Evolutionary conservation across 441 rosid genomes (phyloP), one percentile per base, ranked within the genome.

Genomic region (Rhodomyrtus psidioides): DNA sequence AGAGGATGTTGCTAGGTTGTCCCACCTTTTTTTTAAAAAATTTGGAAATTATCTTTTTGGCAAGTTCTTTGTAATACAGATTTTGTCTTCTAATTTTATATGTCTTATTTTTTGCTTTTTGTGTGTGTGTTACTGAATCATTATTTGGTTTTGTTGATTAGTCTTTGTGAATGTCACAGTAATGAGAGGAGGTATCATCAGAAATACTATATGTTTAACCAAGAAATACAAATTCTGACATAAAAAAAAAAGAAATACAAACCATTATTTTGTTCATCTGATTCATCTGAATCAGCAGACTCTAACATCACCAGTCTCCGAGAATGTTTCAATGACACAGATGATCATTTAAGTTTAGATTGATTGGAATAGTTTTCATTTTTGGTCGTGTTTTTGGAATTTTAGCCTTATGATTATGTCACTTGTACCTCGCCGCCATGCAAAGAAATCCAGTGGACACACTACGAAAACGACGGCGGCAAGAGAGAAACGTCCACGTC

Each of bases 61-160:
- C 19, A 15, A 15, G 15, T 53, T 53, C 55, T 53, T 53, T 53
- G 15, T 53, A 53, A 53, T 14, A 5, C 55, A 53, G 21, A 16
- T 53, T 53, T 53, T 53, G 21, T 53, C 55, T 51, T 12, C 15
- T 51, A 53, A 53, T 53, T 53, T 15, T 53, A 15, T 53, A 4
- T 53, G 16, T 56, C 76, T 34, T 39, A 17, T 34, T 34, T 65
- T 65, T 65, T 24, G 12, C 76, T 65, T 30, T 30, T 30, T 9
- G 10, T 9, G 4, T 1, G 6, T 65, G 14, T 1, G 26, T 19
- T 16, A 9, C 0, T 30, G 2, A 30, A 62, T 62, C 44, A 30
- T 65, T 65, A 9, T 34, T 17, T 65, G 44, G 14, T 65, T 65
- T 17, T 0, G 23, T 17, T 9, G 26, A 19, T 65, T 17, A 16